These are phyloP conservation scores for Fraxinus latifolia DNA, from an alignment of 305 asterid species.

Conservation along the genomic window DNA sequence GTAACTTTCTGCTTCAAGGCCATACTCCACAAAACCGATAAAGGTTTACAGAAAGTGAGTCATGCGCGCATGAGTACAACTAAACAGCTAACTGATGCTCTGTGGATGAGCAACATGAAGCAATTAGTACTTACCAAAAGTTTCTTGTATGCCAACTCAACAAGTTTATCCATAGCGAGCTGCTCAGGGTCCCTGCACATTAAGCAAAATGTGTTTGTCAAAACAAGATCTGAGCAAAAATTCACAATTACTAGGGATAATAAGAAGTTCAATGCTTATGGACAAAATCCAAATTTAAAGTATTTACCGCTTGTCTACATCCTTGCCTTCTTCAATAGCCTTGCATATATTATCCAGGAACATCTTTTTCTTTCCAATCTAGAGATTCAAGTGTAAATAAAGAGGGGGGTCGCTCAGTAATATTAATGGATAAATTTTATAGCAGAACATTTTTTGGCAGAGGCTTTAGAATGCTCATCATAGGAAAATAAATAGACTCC, in stretches of 20 bases:
- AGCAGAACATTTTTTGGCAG: background rate
- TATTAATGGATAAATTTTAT: background rate
- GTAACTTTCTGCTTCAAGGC: slow-evolving; percentile 3
- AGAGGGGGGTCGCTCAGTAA: slow-evolving; percentile 13
- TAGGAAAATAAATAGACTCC: background rate
- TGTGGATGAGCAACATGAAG: slow-evolving; percentile 3
- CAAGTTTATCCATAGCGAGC: slow-evolving; percentile 81
- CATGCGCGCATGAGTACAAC: background rate
- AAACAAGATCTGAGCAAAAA: slow-evolving; percentile 16
- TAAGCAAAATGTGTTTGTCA: slow-evolving; percentile 17
- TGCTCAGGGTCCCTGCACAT: slow-evolving; percentile 74
- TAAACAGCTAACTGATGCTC: slow-evolving; percentile 10
- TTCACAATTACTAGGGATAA: slow-evolving; percentile 7
- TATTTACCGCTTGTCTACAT: slow-evolving; percentile 49
- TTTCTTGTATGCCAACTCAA: slow-evolving; percentile 80
- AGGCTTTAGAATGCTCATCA: background rate
- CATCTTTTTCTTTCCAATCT: slow-evolving; percentile 65
- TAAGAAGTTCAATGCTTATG: slow-evolving; percentile 11
- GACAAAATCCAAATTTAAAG: slow-evolving; percentile 16
- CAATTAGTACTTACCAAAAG: slow-evolving; percentile 63
- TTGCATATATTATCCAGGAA: slow-evolving; percentile 49
- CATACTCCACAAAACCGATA: slow-evolving; percentile 3
- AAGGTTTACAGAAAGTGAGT: background rate
- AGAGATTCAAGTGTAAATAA: slow-evolving; percentile 32
- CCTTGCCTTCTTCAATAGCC: slow-evolving; percentile 54